A percentile compares a stretch with the other conserved stretches of the same genome.
These are phyloP conservation scores for Asterophora parasitica DNA, from an alignment of 768 basidiomycete genomes.

Conservation along the genomic window DNA sequence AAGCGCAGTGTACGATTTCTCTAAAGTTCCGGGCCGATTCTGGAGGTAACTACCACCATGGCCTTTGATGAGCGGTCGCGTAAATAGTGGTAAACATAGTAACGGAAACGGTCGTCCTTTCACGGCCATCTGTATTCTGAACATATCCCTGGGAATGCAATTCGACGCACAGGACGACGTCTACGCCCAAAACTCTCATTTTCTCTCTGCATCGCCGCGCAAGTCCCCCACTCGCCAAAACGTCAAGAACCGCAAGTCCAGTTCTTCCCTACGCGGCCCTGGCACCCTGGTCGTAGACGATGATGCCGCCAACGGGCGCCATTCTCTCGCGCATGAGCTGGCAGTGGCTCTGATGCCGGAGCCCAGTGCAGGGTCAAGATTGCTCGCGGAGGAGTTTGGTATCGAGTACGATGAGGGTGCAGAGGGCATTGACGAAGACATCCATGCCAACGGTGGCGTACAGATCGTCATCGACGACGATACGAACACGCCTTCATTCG, in stretches of 20 bases:
- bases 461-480: slow-evolving; percentile 26
- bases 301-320: slow-evolving; percentile 43
- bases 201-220: slow-evolving; percentile 28
- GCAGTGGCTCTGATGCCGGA: slow-evolving; percentile 87
- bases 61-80: slow-evolving; percentile 14
- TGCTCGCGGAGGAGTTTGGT: slow-evolving; percentile 84
- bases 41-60: neutral
- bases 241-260: slow-evolving; percentile 41
- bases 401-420: slow-evolving; percentile 87
- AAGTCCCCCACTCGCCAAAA: slow-evolving; percentile 33
- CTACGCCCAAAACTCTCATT: slow-evolving; percentile 25
- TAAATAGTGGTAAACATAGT: slow-evolving; percentile 20
- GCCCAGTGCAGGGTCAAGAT: slow-evolving; percentile 68
- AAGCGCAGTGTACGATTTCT: slow-evolving; percentile 8
- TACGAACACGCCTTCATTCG: slow-evolving; percentile 33
- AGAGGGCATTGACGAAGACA: slow-evolving; percentile 66
- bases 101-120: slow-evolving; percentile 2
- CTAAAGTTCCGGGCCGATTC: no score
- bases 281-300: slow-evolving; percentile 30
- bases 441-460: slow-evolving; percentile 24
- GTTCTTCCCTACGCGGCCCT: slow-evolving; percentile 45
- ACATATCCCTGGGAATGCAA: slow-evolving; percentile 10
- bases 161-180: slow-evolving; percentile 29
- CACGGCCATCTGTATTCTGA: neutral
- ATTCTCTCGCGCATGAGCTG: slow-evolving; percentile 83